Base-by-base conservation (phyloP, 371 early-diverging fungal species). In the Mucor indicus region DNA sequence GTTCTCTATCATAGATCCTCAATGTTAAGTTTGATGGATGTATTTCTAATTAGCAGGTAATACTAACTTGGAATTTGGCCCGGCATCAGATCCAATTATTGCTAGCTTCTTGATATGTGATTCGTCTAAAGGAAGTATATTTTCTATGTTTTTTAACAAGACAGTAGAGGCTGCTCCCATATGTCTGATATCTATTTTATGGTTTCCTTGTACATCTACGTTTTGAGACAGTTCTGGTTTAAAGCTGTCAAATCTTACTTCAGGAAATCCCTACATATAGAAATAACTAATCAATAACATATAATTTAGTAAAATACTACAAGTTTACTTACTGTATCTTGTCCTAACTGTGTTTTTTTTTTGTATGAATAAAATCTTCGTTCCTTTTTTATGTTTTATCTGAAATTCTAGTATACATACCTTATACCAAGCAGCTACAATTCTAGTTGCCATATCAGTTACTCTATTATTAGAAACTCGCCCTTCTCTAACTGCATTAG, bases 11-110 rank as follows among this genome's bases (percentile, higher is more conserved):
- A 29, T 29, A 29, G 36, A 25, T 13, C 37, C 9, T 13, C 25
- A 31, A 17, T 15, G 24, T 23, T 1, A 17, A 21, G 4, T 13
- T 20, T 27, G 29, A 11, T 27, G 8, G 2, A n/a, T 40, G 1
- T 30, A 9, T 13, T 2, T 32, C 40, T 40, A n/a, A n/a, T n/a
- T n/a, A n/a, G n/a, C n/a, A n/a, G n/a, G n/a, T n/a, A n/a, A n/a
- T 4, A 33, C 47, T 47, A 48, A 67, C 62, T 48, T 11, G 9
- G 67, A 57, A 20, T 50, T 38, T 12, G 57, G 55, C n/a, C 49
- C 65, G 27, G 78, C 80, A 58, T 83, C 81, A 35, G 61, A 55
- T 29, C 83, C 83, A 32, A 83, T 56, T 24, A 80, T 47, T 19
- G 74, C 77, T 11, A 69, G 46, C 0, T 32, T 50, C 16, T 43